Conservation (phyloP, 2,329 filamentous ascomycete species). For the Sphaerulina musiva region DNA sequence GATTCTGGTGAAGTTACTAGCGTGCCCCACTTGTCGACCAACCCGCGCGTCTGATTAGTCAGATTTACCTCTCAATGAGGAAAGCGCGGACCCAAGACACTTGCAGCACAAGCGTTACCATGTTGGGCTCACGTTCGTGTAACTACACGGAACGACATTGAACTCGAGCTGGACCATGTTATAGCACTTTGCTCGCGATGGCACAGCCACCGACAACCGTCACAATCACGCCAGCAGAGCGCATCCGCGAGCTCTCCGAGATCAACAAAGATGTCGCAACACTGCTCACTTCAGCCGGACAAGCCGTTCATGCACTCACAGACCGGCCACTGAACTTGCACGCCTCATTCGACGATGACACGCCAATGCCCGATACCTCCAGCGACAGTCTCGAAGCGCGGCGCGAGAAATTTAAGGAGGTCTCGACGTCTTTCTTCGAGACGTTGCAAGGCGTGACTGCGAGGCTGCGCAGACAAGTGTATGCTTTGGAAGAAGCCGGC, state of each 20-base stretch:
- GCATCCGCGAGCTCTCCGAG: slow-evolving; percentile 70
- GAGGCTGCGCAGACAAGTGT: slow-evolving; percentile 65
- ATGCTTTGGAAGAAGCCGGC: slow-evolving; percentile 72
- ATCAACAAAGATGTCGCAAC: slow-evolving; percentile 59
- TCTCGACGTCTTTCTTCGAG: slow-evolving; percentile 57
- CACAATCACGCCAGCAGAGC: slow-evolving; percentile 62
- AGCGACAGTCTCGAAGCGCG: slow-evolving; percentile 49
- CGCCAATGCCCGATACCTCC: slow-evolving; percentile 35
- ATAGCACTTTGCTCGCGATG: slow-evolving; percentile 4
- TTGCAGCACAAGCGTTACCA: too few relatives aligned
- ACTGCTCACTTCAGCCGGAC: slow-evolving; percentile 54
- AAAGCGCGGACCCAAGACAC: too few relatives aligned
- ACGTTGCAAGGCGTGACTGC: slow-evolving; percentile 70
- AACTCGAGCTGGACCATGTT: not conserved
- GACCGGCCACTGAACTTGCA: slow-evolving; percentile 38
- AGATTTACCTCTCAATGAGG: too few relatives aligned
- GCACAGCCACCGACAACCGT: slow-evolving; percentile 10
- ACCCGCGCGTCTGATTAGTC: too few relatives aligned
- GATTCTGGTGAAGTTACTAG: too few relatives aligned
- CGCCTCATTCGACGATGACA: slow-evolving; percentile 20
- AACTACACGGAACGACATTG: not conserved
- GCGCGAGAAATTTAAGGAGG: slow-evolving; percentile 53
- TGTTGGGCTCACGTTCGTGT: too few relatives aligned
- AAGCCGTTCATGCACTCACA: slow-evolving; percentile 58
- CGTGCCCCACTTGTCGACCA: too few relatives aligned